These are phyloP conservation scores for Talaromyces sp. DNA, from an alignment of 2,329 filamentous ascomycete species.

Conservation along the genomic window DNA sequence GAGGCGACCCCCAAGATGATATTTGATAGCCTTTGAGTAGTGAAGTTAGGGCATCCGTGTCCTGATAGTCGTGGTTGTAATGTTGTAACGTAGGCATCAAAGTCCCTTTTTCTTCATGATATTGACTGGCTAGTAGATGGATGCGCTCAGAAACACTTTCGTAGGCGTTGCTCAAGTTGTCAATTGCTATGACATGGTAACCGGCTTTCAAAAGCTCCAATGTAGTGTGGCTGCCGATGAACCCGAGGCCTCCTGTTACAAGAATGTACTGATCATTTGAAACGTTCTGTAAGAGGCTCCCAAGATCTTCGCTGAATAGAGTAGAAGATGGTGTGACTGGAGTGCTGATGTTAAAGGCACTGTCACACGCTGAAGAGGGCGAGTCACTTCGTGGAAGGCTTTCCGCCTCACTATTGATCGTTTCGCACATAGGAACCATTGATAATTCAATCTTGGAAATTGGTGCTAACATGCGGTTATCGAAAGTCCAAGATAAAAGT, in stretches of 20 bases:
- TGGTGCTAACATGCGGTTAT: not conserved
- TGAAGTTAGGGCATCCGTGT: conserved; percentile 36
- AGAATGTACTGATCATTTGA: conserved; percentile 37
- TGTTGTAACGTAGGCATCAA: conserved; percentile 42
- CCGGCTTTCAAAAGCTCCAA: conserved; percentile 36
- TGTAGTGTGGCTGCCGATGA: conserved; percentile 40
- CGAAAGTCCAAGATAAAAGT: not conserved
- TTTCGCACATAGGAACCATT: not conserved
- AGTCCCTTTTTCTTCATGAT: conserved; percentile 34
- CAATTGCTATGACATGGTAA: conserved; percentile 39
- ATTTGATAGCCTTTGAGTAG: conserved; percentile 41
- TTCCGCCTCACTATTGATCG: conserved; percentile 19
- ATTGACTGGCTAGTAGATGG: conserved; percentile 24
- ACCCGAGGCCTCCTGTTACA: conserved; percentile 38
- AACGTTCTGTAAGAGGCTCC: conserved; percentile 37
- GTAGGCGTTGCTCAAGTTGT: conserved; percentile 38
- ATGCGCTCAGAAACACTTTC: conserved; percentile 32
- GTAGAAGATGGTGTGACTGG: conserved; percentile 42
- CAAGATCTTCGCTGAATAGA: conserved; percentile 41
- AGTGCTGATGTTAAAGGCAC: conserved; percentile 30
- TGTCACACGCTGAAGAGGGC: conserved; percentile 27
- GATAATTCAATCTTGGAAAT: conserved; percentile 7
- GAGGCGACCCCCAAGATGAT: conserved; percentile 28
- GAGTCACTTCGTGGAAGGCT: conserved; percentile 24
- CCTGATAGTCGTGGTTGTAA: conserved; percentile 46